Conservation (phyloP, 2,329 filamentous ascomycete species). For the Trichoderma citrinoviride region DNA sequence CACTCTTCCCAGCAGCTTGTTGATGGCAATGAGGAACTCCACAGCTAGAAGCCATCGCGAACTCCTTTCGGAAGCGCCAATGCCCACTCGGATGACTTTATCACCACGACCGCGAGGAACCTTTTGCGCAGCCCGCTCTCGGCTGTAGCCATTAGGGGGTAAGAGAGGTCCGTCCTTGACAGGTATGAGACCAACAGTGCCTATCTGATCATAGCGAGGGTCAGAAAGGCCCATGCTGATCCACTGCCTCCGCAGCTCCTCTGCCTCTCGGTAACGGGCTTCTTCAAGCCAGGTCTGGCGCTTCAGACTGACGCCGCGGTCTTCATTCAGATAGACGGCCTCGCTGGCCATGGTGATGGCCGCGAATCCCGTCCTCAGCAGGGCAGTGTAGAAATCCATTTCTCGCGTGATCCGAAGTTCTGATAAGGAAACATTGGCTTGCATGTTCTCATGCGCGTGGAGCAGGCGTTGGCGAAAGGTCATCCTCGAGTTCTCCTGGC, state of each 20-base stretch:
- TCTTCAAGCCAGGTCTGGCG: slow-evolving; percentile 89
- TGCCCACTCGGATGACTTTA: slow-evolving; percentile 57
- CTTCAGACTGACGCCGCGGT: slow-evolving; percentile 68
- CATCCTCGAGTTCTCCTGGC: slow-evolving; percentile 31
- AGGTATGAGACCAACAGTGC: slow-evolving; percentile 55
- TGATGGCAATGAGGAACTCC: slow-evolving; percentile 75
- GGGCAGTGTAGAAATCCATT: slow-evolving; percentile 93
- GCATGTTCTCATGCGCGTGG: slow-evolving; percentile 81
- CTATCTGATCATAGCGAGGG: slow-evolving; percentile 51
- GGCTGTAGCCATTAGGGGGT: slow-evolving; percentile 60
- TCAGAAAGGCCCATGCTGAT: slow-evolving; percentile 46
- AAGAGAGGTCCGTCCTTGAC: slow-evolving; percentile 46
- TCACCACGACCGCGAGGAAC: slow-evolving; percentile 47
- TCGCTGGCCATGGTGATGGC: slow-evolving; percentile 91
- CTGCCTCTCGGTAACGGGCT: slow-evolving; percentile 74
- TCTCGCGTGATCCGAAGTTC: slow-evolving; percentile 77
- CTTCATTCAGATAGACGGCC: slow-evolving; percentile 93
- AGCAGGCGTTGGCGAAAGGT: slow-evolving; percentile 59
- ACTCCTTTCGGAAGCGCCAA: slow-evolving; percentile 75
- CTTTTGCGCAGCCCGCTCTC: slow-evolving; percentile 66
- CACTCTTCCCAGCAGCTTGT: slow-evolving; percentile 39
- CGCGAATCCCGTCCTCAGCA: slow-evolving; percentile 82
- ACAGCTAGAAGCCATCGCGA: slow-evolving; percentile 73
- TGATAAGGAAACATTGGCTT: slow-evolving; percentile 83
- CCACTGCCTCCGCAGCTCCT: slow-evolving; percentile 55